Conservation (phyloP, 2,329 filamentous ascomycete genomes). For the Rutstroemia sp. region DNA sequence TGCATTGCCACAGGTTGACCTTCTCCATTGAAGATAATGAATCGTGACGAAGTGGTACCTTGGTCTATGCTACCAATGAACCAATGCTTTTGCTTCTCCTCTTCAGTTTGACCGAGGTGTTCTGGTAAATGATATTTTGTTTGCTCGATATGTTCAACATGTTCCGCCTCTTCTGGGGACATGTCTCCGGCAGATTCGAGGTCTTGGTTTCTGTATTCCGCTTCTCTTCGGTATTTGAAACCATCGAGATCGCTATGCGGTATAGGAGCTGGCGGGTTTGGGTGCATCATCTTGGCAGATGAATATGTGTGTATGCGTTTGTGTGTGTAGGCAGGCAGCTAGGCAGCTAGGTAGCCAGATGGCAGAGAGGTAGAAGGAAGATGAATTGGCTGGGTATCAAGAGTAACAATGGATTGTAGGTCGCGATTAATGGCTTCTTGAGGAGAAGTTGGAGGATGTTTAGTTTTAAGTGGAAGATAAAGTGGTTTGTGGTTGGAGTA, state of each 20-base stretch:
- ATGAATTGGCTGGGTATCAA: too few species aligned
- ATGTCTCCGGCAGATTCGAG: constrained; percentile 8
- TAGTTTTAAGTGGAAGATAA: not conserved
- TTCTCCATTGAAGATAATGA: constrained; percentile 78
- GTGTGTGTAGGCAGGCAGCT: not conserved
- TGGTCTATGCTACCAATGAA: constrained; percentile 88
- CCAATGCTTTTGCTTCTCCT: constrained; percentile 37
- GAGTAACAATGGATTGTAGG: not conserved
- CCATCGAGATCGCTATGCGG: not conserved
- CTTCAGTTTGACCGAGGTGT: constrained; percentile 15
- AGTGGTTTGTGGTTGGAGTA: not conserved
- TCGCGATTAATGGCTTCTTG: not conserved
- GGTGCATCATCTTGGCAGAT: constrained; percentile 8
- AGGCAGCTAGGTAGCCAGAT: not conserved
- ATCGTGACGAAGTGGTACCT: constrained; percentile 82
- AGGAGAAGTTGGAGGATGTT: not conserved
- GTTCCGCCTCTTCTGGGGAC: constrained; percentile 10
- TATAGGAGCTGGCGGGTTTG: not conserved
- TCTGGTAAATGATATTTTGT: constrained; percentile 17
- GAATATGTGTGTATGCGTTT: not conserved
- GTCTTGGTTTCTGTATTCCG: constrained; percentile 3
- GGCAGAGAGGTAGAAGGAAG: not conserved
- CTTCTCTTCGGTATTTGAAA: constrained; percentile 1
- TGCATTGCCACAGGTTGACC: constrained; percentile 75
- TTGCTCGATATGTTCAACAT: constrained; percentile 20